Conservation (phyloP, 148 eudicot species). For the Amaranthus hypochondriacus region DNA sequence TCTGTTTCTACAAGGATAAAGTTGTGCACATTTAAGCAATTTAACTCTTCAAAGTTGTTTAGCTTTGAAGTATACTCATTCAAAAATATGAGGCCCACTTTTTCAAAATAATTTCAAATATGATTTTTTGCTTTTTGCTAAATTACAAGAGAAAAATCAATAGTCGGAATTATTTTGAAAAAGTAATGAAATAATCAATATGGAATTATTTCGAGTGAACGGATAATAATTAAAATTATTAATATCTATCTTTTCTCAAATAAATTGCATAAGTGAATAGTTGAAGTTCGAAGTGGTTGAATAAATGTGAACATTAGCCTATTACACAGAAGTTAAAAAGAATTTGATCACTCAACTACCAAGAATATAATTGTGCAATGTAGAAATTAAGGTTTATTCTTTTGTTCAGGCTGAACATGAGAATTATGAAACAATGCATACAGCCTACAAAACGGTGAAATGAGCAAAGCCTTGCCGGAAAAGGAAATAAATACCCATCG, state of each 20-base stretch:
- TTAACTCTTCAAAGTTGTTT: no score
- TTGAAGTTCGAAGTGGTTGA: no score
- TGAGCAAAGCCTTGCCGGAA: conserved; percentile 14
- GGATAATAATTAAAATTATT: no score
- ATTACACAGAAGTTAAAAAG: background rate
- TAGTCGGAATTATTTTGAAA: no score
- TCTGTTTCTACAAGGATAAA: background rate
- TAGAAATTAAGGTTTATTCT: conserved; percentile 8
- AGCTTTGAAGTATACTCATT: background rate
- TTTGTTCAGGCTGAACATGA: conserved; percentile 8
- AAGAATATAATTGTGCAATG: background rate
- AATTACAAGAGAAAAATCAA: no score
- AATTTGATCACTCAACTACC: conserved; percentile 2
- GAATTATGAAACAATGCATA: conserved; percentile 11
- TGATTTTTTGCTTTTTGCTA: no score
- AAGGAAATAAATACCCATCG: conserved; percentile 6
- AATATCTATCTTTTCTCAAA: no score
- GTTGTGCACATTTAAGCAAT: background rate
- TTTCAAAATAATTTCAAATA: no score
- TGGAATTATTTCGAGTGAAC: no score
- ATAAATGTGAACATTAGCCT: background rate
- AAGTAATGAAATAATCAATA: no score
- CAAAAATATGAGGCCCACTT: background rate
- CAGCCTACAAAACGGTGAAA: conserved; percentile 1
- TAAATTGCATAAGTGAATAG: no score